Evolutionary conservation across 192 early-diverging fungal genomes (phyloP).

Genomic region (Chytriomyces hyalinus): DNA sequence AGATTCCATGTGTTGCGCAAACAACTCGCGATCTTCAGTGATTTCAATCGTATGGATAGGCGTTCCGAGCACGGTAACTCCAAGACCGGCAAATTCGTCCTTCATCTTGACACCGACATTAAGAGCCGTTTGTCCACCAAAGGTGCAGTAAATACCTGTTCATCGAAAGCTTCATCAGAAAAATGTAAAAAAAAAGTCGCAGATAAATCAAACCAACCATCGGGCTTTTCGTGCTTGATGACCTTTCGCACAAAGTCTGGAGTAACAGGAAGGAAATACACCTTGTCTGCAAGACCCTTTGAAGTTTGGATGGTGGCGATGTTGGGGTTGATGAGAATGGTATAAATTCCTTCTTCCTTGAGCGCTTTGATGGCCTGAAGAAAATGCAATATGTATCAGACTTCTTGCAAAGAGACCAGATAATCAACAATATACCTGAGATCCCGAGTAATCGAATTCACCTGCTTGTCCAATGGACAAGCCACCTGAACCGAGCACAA

Average conservation of each 20-base stretch:
- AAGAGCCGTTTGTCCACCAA: conserved; percentile 98
- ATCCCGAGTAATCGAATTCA: conserved; percentile 99
- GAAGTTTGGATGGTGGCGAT: conserved; percentile 99
- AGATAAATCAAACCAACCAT: conserved; percentile 60
- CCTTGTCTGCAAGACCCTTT: conserved; percentile 94
- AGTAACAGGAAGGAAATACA: conserved; percentile 96
- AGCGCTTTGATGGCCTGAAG: conserved; percentile 95
- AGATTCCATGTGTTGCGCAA: conserved; percentile 82
- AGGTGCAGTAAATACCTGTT: conserved; percentile 87
- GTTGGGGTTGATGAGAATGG: conserved; percentile 98
- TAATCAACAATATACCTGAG: conserved; percentile 57
- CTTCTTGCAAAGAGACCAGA: conserved; percentile 23
- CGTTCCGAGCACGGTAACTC: conserved; percentile 91
- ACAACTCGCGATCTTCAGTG: conserved; percentile 96
- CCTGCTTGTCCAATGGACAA: conserved; percentile 98
- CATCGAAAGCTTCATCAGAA: background rate
- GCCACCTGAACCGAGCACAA: conserved; percentile 96
- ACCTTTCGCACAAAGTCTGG: conserved; percentile 95
- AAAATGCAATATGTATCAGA: conserved; percentile 19
- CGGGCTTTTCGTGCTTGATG: conserved; percentile 92
- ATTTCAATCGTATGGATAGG: conserved; percentile 93
- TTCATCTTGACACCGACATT: conserved; percentile 94
- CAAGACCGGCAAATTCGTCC: conserved; percentile 87
- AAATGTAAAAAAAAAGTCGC: background rate
- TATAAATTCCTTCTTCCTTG: conserved; percentile 95